These are phyloP conservation scores for Pythium rhizo-oryzae DNA, from an alignment of 352 stramenopile species.

Conservation along the genomic window DNA sequence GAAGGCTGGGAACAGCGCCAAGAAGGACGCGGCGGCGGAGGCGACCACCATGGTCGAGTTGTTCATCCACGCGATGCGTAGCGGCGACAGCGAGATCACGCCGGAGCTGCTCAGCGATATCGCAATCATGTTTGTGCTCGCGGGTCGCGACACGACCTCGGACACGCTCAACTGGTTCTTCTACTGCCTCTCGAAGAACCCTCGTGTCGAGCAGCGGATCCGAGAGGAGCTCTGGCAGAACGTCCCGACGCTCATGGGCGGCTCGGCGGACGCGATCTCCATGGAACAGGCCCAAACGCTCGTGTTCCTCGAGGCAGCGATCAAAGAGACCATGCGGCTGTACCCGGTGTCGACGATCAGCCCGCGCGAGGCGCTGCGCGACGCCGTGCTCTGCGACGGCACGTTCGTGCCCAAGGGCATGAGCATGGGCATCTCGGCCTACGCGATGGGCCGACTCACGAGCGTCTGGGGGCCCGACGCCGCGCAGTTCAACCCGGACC, in stretches of 20 bases:
- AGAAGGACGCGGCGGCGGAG: neutral
- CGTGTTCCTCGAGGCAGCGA: constrained; percentile 28
- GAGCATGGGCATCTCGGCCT: constrained; percentile 34
- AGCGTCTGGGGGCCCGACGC: constrained; percentile 40
- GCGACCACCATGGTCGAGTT: constrained; percentile 26
- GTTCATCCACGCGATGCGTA: constrained; percentile 26
- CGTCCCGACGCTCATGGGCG: constrained; percentile 22
- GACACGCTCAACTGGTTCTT: constrained; percentile 54
- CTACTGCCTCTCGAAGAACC: constrained; percentile 41
- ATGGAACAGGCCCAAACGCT: constrained; percentile 22
- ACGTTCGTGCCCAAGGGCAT: constrained; percentile 35
- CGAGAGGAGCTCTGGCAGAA: constrained; percentile 32
- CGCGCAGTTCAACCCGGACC: constrained; percentile 35
- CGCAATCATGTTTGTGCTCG: constrained; percentile 52
- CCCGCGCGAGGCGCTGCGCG: constrained; percentile 25
- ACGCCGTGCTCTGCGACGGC: constrained; percentile 43
- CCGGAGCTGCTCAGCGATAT: constrained; percentile 44
- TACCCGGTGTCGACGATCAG: constrained; percentile 37
- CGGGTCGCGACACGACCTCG: constrained; percentile 51
- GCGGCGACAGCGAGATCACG: constrained; percentile 18
- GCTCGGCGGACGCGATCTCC: constrained; percentile 8
- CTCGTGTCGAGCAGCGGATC: constrained; percentile 30
- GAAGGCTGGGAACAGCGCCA: constrained; percentile 10
- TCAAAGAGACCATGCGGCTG: constrained; percentile 44
- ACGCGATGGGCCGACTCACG: constrained; percentile 33